phyloP scores from a whole-genome alignment of 176 grass and related monocot species.

The Calamus simplicifolius region DNA sequence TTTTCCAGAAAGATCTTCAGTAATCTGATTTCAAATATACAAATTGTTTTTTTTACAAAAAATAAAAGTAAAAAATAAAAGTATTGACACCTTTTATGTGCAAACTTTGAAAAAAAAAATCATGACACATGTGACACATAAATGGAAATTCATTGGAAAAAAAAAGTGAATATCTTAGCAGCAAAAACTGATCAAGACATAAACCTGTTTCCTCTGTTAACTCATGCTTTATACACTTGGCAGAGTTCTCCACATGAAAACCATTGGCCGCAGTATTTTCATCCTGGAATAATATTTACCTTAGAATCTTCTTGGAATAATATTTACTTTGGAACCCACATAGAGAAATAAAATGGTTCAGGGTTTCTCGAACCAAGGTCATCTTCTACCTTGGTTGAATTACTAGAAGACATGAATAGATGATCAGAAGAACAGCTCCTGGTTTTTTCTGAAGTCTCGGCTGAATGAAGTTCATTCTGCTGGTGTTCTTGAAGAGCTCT shows the following conservation, averaged over 20 bases:
- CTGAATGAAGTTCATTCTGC: conserved; percentile 6
- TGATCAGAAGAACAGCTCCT: conserved; percentile 20
- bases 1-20: too few species aligned
- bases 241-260: neutral
- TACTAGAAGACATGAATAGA: conserved; percentile 12
- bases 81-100: too few species aligned
- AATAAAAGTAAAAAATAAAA: too few species aligned
- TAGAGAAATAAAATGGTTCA: too few species aligned
- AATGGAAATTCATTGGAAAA: too few species aligned
- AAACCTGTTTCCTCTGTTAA: conserved; percentile 1
- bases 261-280: neutral
- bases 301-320: neutral
- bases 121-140: too few species aligned
- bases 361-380: too few species aligned
- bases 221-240: neutral
- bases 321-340: neutral
- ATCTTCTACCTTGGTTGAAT: conserved; percentile 9
- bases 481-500: conserved; percentile 10
- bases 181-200: neutral
- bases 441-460: conserved; percentile 8
- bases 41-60: too few species aligned
- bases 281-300: conserved; percentile 4
- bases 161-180: too few species aligned
- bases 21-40: too few species aligned
- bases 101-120: too few species aligned